Evolutionary conservation across 306 rosid genomes (phyloP), one percentile per base, ranked within the genome.

Genomic region (Pterocarpus santalinus): DNA sequence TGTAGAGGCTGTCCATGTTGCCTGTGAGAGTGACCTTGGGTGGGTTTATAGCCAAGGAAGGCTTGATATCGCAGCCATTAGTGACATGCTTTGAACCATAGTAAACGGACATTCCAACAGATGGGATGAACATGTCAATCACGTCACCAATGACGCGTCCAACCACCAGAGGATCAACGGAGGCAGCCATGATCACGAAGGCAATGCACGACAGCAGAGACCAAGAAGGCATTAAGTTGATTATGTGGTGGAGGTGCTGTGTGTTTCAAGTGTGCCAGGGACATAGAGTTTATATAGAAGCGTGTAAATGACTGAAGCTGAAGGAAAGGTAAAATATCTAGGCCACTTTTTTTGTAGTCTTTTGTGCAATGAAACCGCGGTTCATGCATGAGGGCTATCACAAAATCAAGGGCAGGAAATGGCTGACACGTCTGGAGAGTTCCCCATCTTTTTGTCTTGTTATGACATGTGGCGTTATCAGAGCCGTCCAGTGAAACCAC

Each of bases 81-180:
- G 97, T 91, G 30, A 93, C 91, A 69, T 95, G 97, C 80, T 86
- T 93, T 0, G 91, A 39, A 1, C 94, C 94, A 70, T 80, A 93
- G 85, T 95, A 88, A 12, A 88, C 93, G 2, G 97, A 90, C 95
- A 95, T 86, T 83, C 13, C 41, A 0, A 87, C 90, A 0, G 86
- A 78, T 0, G 99, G 97, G 2, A 87, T 75, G 66, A 95, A 95
- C 97, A 95, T 86, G 90, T 95, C 97, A 0, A 95, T 88, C 0
- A 93, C 97, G 53, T 95, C 99, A 0, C 97, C 99, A 14, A 95
- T 93, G 68, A 95, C 97, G 0, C 97, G 85, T 1, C 97, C 97
- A 16, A 95, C 93, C 0, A 95, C 92, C 5, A 95, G 86, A 3
- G 99, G 99, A 81, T 95, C 99, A 9, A 87, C 95, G 0, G 95